phyloP scores from a whole-genome alignment of 768 basidiomycete species.

The Kwoniella shandongensis region DNA sequence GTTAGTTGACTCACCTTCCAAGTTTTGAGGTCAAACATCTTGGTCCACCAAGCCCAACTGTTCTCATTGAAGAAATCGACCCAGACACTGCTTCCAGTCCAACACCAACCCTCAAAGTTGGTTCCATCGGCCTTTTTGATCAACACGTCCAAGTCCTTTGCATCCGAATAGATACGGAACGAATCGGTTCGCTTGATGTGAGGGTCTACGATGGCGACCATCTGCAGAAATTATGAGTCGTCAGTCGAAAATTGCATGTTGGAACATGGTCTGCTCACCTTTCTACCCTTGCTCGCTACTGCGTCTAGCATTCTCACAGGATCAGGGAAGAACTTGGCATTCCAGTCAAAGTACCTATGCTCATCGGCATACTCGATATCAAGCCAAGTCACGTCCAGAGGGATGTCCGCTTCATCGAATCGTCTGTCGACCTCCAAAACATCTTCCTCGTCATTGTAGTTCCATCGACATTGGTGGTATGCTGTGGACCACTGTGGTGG shows the following conservation, averaged over 20 bases:
- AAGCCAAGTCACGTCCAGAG: constrained; percentile 94
- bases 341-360: constrained; percentile 98
- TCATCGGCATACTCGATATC: constrained; percentile 94
- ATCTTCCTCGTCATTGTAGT: constrained; percentile 88
- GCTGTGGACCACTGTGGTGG: constrained; percentile 88
- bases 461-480: constrained; percentile 98
- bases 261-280: constrained; percentile 67
- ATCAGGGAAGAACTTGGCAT: constrained; percentile 85
- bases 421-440: constrained; percentile 76
- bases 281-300: constrained; percentile 77
- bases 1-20: constrained; percentile 54
- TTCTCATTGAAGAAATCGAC: constrained; percentile 93
- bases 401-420: constrained; percentile 93
- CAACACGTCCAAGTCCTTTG: constrained; percentile 75
- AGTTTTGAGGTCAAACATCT: constrained; percentile 68
- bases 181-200: constrained; percentile 79
- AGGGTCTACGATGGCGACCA: constrained; percentile 97
- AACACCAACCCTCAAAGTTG: constrained; percentile 96
- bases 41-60: constrained; percentile 87
- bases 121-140: constrained; percentile 74
- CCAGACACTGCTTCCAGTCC: constrained; percentile 95
- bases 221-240: constrained; percentile 58
- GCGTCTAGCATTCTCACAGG: constrained; percentile 90
- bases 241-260: too few relatives aligned
- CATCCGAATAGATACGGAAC: constrained; percentile 82